These are phyloP conservation scores for Penicillium soppii DNA, from an alignment of 495 filamentous ascomycete genomes.

Conservation along the genomic window DNA sequence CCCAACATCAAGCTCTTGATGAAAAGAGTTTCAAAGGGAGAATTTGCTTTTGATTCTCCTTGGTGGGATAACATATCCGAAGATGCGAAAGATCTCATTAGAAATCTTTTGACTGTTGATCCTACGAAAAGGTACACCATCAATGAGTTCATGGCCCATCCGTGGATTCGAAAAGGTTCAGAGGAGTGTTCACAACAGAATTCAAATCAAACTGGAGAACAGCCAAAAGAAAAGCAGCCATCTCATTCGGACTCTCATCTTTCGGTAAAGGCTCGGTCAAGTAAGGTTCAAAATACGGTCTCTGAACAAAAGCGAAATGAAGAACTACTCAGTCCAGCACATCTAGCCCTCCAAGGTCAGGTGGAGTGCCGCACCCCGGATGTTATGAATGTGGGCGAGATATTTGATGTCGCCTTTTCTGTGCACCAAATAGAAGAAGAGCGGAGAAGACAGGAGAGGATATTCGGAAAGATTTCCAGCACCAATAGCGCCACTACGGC, in stretches of 20 bases:
- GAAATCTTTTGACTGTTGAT: constrained; percentile 64
- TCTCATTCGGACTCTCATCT: background rate
- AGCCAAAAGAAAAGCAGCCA: too few relatives aligned
- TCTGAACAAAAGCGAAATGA: background rate
- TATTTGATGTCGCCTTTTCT: constrained; percentile 86
- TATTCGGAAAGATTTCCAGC: background rate
- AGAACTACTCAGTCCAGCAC: background rate
- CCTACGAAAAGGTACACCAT: constrained; percentile 88
- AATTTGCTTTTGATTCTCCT: constrained; percentile 87
- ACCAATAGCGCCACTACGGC: background rate
- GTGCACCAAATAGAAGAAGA: constrained; percentile 90
- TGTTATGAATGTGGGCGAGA: constrained; percentile 81
- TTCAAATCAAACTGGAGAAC: too few relatives aligned
- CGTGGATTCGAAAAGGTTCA: constrained; percentile 59
- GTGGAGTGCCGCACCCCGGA: constrained; percentile 86
- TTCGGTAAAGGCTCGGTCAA: too few relatives aligned
- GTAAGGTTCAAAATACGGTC: too few relatives aligned
- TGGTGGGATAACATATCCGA: constrained; percentile 96
- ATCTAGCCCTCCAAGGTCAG: constrained; percentile 25
- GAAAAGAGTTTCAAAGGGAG: constrained; percentile 83
- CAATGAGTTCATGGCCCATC: constrained; percentile 71
- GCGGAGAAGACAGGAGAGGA: background rate
- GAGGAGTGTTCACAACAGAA: constrained; percentile 53
- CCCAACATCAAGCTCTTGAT: constrained; percentile 87
- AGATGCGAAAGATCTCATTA: constrained; percentile 77